phyloP scores from a whole-genome alignment of 2,329 filamentous ascomycete genomes.

The Sporothrix brunneoviolacea region DNA sequence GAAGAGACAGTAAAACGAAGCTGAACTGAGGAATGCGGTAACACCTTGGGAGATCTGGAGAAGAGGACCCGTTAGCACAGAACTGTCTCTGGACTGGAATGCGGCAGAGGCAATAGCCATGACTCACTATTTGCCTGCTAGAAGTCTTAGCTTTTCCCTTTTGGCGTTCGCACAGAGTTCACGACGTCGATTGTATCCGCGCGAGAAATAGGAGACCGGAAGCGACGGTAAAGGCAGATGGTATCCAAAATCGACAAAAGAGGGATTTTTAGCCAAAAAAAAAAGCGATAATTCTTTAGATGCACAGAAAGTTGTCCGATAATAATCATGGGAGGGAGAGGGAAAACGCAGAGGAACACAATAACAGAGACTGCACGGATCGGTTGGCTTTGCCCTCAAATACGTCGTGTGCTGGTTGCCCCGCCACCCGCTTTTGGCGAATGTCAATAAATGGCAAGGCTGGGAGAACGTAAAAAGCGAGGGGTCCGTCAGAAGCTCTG shows the following conservation, averaged over 20 bases:
- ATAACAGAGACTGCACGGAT: neutral
- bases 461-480: constrained; percentile 10
- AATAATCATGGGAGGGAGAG: no score
- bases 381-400: constrained; percentile 10
- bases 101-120: neutral
- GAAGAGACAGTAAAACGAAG: neutral
- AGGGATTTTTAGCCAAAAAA: no score
- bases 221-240: neutral
- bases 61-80: neutral
- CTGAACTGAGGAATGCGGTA: constrained; percentile 1
- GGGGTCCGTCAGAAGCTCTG: neutral
- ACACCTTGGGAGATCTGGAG: neutral
- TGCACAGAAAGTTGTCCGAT: no score
- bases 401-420: constrained; percentile 17
- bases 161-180: neutral
- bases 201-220: no score
- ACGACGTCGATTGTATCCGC: neutral
- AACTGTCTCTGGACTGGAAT: neutral
- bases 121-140: neutral
- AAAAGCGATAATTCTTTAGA: no score
- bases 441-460: constrained; percentile 21
- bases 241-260: neutral
- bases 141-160: no score
- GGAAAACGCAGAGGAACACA: neutral
- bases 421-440: constrained; percentile 18